These are phyloP conservation scores for Amanita rimosa DNA, from an alignment of 768 basidiomycete genomes.

Conservation along the genomic window DNA sequence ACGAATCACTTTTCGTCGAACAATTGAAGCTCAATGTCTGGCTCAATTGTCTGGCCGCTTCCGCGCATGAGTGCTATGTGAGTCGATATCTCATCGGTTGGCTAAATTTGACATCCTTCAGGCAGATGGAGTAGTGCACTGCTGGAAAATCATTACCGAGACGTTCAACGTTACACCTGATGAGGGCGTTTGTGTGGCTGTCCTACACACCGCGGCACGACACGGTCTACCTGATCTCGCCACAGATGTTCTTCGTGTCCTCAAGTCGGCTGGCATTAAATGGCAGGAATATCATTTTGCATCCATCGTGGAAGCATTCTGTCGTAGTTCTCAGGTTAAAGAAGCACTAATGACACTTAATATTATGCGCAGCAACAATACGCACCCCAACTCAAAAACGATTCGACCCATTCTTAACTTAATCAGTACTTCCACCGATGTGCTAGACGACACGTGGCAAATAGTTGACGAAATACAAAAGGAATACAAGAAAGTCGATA, in stretches of 20 bases:
- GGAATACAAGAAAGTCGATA: constrained; percentile 40
- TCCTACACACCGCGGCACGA: constrained; percentile 66
- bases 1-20: constrained; percentile 43
- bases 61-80: constrained; percentile 60
- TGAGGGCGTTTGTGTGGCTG: constrained; percentile 61
- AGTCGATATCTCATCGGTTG: constrained; percentile 15
- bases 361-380: constrained; percentile 44
- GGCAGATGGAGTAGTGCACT: constrained; percentile 53
- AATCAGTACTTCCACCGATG: constrained; percentile 35
- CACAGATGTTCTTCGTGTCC: constrained; percentile 45
- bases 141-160: constrained; percentile 52
- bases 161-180: constrained; percentile 47
- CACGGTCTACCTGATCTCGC: constrained; percentile 64
- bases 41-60: constrained; percentile 54
- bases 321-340: constrained; percentile 40
- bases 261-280: constrained; percentile 35
- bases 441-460: constrained; percentile 54
- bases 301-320: constrained; percentile 66
- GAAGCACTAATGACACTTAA: constrained; percentile 52
- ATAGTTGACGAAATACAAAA: constrained; percentile 49
- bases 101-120: constrained; percentile 16
- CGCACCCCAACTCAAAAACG: constrained; percentile 40
- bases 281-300: constrained; percentile 69
- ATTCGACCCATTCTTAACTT: constrained; percentile 39
- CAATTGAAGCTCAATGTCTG: constrained; percentile 44